Evolutionary conservation across 176 grass and related monocot species (phyloP).

Genomic region (Carex parvula): DNA sequence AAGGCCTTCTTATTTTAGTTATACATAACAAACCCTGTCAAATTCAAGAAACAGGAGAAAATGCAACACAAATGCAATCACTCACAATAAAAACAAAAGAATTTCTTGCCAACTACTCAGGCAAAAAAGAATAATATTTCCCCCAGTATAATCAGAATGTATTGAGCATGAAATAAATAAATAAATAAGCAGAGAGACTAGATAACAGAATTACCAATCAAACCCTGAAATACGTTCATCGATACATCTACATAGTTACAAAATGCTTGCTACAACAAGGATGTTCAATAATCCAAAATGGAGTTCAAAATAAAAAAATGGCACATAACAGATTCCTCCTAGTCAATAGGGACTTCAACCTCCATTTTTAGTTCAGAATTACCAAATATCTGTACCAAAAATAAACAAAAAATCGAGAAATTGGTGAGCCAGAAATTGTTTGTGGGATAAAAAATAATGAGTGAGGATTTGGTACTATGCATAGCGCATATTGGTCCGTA

Average conservation of each 20-base stretch:
- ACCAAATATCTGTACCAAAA: constrained; percentile 46
- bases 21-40: not conserved
- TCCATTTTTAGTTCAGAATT: constrained; percentile 85
- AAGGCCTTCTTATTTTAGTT: not conserved
- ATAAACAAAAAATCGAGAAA: not conserved
- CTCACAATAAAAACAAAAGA: not conserved
- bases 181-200: too few relatives aligned
- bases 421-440: not conserved
- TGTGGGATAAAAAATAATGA: not conserved
- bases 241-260: not conserved
- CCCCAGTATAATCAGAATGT: too few relatives aligned
- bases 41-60: not conserved
- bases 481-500: too few relatives aligned
- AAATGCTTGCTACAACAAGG: not conserved
- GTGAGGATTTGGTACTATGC: too few relatives aligned
- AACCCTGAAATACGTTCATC: not conserved
- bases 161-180: not conserved
- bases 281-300: not conserved
- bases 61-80: not conserved
- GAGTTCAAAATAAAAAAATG: constrained; percentile 5
- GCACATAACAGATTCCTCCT: not conserved
- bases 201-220: not conserved
- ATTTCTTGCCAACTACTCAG: too few relatives aligned
- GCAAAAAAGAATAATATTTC: not conserved
- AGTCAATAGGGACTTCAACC: constrained; percentile 90